These are phyloP conservation scores for Fusarium chuoi DNA, from an alignment of 2,329 filamentous ascomycete genomes.

Conservation along the genomic window DNA sequence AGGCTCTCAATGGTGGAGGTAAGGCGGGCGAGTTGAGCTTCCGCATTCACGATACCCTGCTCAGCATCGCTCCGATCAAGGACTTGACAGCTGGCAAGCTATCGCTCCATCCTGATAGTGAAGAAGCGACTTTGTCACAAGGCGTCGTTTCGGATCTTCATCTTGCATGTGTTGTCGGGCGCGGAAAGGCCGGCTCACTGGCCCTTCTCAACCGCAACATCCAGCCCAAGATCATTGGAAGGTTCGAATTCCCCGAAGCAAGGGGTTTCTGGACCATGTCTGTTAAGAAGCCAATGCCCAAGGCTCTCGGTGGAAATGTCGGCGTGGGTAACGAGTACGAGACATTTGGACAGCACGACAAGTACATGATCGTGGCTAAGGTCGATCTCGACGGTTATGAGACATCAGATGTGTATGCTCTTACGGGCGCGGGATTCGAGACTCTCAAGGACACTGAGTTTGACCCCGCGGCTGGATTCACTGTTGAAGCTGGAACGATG, in stretches of 20 bases:
- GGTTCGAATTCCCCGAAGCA: slow-evolving; percentile 77
- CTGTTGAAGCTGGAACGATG: slow-evolving; percentile 85
- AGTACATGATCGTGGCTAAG: slow-evolving; percentile 86
- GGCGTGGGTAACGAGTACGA: slow-evolving; percentile 66
- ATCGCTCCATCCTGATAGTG: slow-evolving; percentile 54
- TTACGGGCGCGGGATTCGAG: slow-evolving; percentile 79
- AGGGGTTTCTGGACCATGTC: slow-evolving; percentile 84
- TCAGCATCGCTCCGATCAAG: slow-evolving; percentile 82
- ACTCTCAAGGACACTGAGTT: slow-evolving; percentile 87
- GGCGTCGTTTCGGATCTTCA: slow-evolving; percentile 67
- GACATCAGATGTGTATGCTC: slow-evolving; percentile 79
- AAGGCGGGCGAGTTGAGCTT: slow-evolving; percentile 76
- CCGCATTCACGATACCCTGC: slow-evolving; percentile 78
- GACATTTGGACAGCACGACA: slow-evolving; percentile 73
- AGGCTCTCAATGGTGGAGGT: slow-evolving; percentile 52
- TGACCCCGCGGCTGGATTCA: slow-evolving; percentile 87
- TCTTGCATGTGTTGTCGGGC: slow-evolving; percentile 70
- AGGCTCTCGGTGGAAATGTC: slow-evolving; percentile 62
- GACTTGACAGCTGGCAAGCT: slow-evolving; percentile 76
- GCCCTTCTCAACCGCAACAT: slow-evolving; percentile 82
- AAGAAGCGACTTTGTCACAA: slow-evolving; percentile 54
- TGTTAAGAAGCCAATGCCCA: slow-evolving; percentile 73
- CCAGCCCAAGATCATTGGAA: slow-evolving; percentile 75
- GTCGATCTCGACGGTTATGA: slow-evolving; percentile 75
- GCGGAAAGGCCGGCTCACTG: slow-evolving; percentile 74